A percentile compares a stretch with the other conserved stretches of the same genome.
phyloP scores from a whole-genome alignment of 148 eudicot species.

The Nyssa sinensis region DNA sequence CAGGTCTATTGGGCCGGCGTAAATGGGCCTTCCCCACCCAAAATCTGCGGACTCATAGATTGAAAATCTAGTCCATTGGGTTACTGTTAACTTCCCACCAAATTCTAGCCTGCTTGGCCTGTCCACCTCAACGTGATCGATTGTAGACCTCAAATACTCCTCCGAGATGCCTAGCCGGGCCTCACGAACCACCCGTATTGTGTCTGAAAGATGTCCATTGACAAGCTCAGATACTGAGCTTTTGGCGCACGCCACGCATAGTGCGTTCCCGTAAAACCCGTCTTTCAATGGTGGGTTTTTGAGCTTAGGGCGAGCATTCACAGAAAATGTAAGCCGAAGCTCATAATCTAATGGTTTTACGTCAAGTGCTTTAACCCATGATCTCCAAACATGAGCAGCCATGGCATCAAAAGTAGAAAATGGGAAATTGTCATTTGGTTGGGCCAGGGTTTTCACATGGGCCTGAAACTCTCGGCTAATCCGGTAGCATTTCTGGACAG shows the following conservation, averaged over 20 bases:
- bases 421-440: slow-evolving; percentile 9
- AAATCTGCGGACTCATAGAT: slow-evolving; percentile 90
- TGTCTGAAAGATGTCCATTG: slow-evolving; percentile 30
- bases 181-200: slow-evolving; percentile 51
- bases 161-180: slow-evolving; percentile 65
- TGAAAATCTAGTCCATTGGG: slow-evolving; percentile 93
- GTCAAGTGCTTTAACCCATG: slow-evolving; percentile 84
- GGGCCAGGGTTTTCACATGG: slow-evolving; percentile 52
- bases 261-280: slow-evolving; percentile 87
- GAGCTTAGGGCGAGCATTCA: slow-evolving; percentile 72
- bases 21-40: slow-evolving; percentile 79
- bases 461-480: slow-evolving; percentile 51
- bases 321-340: slow-evolving; percentile 79
- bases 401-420: slow-evolving; percentile 82
- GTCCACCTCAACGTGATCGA: slow-evolving; percentile 61
- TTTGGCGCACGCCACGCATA: slow-evolving; percentile 73
- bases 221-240: slow-evolving; percentile 52
- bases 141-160: slow-evolving; percentile 71
- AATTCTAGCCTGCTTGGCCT: slow-evolving; percentile 86
- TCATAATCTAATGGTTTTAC: slow-evolving; percentile 63
- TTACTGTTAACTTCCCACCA: slow-evolving; percentile 80
- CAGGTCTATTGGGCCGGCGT: slow-evolving; percentile 88
- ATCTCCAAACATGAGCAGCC: slow-evolving; percentile 95
- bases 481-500: slow-evolving; percentile 69
- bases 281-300: slow-evolving; percentile 47